Evolutionary conservation across 2,329 filamentous ascomycete genomes (phyloP).

Genomic region (Hymenoscyphus infarciens): DNA sequence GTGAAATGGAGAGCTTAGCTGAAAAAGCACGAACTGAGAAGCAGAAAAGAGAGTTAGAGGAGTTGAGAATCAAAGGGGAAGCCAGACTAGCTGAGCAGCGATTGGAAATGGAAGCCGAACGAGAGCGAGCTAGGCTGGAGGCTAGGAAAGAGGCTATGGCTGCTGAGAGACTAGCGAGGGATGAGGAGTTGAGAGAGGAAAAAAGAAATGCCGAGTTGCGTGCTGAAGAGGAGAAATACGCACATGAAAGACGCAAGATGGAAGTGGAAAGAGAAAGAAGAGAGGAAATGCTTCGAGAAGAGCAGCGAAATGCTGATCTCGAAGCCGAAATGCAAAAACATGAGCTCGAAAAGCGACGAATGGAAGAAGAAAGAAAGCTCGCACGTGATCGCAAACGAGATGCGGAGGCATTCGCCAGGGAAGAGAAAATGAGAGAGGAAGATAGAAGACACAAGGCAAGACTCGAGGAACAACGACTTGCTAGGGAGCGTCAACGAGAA

Average conservation of each 20-base stretch:
- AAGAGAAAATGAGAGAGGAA: constrained; percentile 1
- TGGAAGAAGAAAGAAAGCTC: background rate
- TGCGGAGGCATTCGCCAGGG: background rate
- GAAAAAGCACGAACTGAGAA: background rate
- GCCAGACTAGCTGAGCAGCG: background rate
- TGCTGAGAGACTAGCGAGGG: background rate
- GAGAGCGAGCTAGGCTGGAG: background rate
- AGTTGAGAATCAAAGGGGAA: background rate
- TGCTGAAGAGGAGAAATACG: background rate
- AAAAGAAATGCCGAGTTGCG: background rate
- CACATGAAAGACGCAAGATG: background rate
- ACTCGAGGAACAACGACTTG: background rate
- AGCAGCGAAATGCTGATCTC: background rate
- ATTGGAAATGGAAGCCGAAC: background rate
- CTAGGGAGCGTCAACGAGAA: background rate
- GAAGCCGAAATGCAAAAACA: background rate
- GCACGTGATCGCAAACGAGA: background rate
- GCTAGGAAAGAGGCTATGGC: background rate
- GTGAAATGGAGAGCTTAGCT: background rate
- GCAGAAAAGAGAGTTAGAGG: background rate
- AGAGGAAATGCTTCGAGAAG: constrained; percentile 1
- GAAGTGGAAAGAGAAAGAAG: background rate
- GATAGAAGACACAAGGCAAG: constrained; percentile 1
- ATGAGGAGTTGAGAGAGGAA: background rate
- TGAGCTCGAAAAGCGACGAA: background rate